These are phyloP conservation scores for Wickerhamia fluorescens DNA, from an alignment of 805 yeast genomes.

Conservation along the genomic window DNA sequence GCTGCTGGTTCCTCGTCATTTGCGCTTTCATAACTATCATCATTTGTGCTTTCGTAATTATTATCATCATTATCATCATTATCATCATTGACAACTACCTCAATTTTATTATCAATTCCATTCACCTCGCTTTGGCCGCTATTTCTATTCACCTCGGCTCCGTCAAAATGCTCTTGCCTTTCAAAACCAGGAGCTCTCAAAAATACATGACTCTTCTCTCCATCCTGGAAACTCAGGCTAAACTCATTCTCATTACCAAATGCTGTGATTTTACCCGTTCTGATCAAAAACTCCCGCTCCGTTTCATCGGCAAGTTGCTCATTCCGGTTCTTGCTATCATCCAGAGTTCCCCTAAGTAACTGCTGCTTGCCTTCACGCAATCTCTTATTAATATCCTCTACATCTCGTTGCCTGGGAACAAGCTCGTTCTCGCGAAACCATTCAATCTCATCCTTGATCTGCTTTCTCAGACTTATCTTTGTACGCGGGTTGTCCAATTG, in stretches of 20 bases:
- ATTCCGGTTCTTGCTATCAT: conserved; percentile 7
- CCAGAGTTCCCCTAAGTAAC: conserved; percentile 17
- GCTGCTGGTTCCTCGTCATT: conserved; percentile 3
- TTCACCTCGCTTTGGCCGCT: conserved; percentile 14
- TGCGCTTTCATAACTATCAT: background rate
- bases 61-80: conserved; percentile 6
- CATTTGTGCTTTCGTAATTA: conserved; percentile 3
- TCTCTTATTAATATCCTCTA: conserved; percentile 42
- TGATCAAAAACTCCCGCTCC: conserved; percentile 68
- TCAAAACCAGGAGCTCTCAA: conserved; percentile 46
- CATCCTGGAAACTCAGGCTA: conserved; percentile 24
- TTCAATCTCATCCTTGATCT: conserved; percentile 46
- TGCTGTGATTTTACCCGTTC: conserved; percentile 93
- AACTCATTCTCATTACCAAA: conserved; percentile 70
- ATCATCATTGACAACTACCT: conserved; percentile 1
- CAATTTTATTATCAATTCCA: background rate
- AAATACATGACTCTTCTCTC: conserved; percentile 32
- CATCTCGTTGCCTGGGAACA: conserved; percentile 48
- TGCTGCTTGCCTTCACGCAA: conserved; percentile 34
- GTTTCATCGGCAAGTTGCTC: conserved; percentile 63
- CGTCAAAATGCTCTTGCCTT: conserved; percentile 11
- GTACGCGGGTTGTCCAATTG: conserved; percentile 47
- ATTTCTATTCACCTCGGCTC: conserved; percentile 5
- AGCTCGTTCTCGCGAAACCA: conserved; percentile 46
- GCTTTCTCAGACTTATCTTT: conserved; percentile 58